Evolutionary conservation across 2,329 filamentous ascomycete species (phyloP), one percentile per base, ranked within the genome.

Genomic region (Colletotrichum caudatum): DNA sequence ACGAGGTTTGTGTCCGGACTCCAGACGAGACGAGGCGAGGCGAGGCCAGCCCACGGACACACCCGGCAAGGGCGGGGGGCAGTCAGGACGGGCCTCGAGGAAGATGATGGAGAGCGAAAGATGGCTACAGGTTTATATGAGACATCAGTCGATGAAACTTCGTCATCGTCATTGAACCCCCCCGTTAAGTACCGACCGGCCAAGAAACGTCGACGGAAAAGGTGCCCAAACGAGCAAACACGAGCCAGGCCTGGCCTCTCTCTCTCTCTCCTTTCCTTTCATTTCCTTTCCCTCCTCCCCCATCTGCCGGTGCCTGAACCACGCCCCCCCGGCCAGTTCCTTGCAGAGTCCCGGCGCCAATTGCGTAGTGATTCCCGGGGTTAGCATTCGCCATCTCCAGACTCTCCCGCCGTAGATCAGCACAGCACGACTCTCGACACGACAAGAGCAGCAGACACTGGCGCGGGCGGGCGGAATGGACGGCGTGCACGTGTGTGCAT

Each of bases 221-320:
- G 51, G 41, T 29, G n/a, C 65, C 69, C 59, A 54, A 64, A 69
- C 39, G 53, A 58, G 64, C 14, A 33, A 57, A 53, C 58, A 48
- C 14, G 44, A 48, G 20, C 44, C n/a, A 1, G 5, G 0, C 8
- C 41, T 20, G 33, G 33, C 33, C 18, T 20, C 44, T 46, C 44
- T 46, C 7, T 46, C 16, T 44, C 11, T 16, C 48, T 59, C 54
- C n/a, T n/a, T n/a, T n/a, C n/a, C n/a, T n/a, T n/a, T n/a, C n/a
- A n/a, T n/a, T n/a, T n/a, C n/a, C n/a, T n/a, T n/a, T n/a, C n/a
- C n/a, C n/a, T n/a, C 29, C 65, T 26, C 26, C 39, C 26, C n/a
- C 59, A 39, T 39, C 37, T 39, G 2, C 37, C 37, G 39, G 35
- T 35, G 8, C 33, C 33, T 35, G 33, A 9, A 35, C 35, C 35